A percentile compares a stretch with the other conserved stretches of the same genome.
These are phyloP conservation scores for Penicillium sp. DNA, from an alignment of 2,329 filamentous ascomycete genomes.

Conservation along the genomic window DNA sequence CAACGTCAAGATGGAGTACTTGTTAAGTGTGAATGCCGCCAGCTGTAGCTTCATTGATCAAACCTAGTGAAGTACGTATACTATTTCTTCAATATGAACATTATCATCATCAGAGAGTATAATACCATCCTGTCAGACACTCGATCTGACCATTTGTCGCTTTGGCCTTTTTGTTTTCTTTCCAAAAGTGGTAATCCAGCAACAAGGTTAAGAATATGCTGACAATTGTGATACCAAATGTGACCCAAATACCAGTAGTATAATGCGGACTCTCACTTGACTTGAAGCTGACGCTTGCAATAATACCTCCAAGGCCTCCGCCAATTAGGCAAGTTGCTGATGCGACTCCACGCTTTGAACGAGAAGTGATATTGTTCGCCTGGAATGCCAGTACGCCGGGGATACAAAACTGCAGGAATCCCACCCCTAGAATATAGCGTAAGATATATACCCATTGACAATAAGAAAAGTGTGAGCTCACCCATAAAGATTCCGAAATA, in stretches of 20 bases:
- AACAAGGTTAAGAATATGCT: neutral
- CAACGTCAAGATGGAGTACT: no score
- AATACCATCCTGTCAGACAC: neutral
- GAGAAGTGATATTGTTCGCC: conserved; percentile 34
- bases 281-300: neutral
- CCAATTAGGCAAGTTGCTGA: conserved; percentile 31
- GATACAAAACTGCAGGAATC: conserved; percentile 30
- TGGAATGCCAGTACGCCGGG: conserved; percentile 32
- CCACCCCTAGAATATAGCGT: conserved; percentile 20
- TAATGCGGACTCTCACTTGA: neutral
- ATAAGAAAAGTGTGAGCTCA: neutral
- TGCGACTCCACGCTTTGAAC: conserved; percentile 31
- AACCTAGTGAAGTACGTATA: neutral
- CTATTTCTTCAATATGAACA: neutral
- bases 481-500: conserved; percentile 1
- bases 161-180: neutral
- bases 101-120: neutral
- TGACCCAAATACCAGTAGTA: conserved; percentile 1
- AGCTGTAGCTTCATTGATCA: no score
- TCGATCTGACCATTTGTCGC: neutral
- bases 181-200: neutral
- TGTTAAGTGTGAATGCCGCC: no score
- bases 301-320: conserved; percentile 24
- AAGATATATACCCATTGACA: neutral
- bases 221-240: neutral